Evolutionary conservation across 2,329 filamentous ascomycete species (phyloP).

Genomic region (Fusarium lyarnte): DNA sequence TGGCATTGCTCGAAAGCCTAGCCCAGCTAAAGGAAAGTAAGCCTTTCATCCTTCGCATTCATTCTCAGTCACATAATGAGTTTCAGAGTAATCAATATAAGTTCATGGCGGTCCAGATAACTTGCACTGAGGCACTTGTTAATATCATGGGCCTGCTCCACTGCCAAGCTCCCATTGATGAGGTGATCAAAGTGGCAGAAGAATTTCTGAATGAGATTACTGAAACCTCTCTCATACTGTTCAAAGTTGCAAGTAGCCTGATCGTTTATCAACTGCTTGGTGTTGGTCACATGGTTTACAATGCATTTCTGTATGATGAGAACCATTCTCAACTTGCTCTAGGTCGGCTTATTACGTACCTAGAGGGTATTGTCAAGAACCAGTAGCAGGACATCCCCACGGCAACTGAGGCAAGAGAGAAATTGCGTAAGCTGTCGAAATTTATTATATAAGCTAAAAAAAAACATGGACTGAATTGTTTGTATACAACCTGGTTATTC

Average conservation of each 20-base stretch:
- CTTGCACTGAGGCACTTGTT: neutral
- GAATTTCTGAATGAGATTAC: neutral
- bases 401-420: neutral
- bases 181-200: neutral
- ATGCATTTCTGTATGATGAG: neutral
- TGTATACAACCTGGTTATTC: too few relatives aligned
- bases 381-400: neutral
- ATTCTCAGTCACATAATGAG: neutral
- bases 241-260: neutral
- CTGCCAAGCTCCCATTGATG: neutral
- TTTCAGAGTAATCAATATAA: neutral
- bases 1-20: neutral
- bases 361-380: slow-evolving; percentile 1
- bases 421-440: neutral
- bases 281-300: neutral
- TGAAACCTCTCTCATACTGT: neutral
- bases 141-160: neutral
- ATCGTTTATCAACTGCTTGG: neutral
- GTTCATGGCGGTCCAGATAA: neutral
- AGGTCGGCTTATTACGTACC: neutral
- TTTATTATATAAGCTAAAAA: neutral
- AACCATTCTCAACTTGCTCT: neutral
- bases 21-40: neutral
- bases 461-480: too few relatives aligned
- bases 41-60: neutral